Percentiles rank a stretch among this genome's conserved stretches.
Conservation (phyloP, 768 basidiomycete genomes). For the Russula dissimulans region DNA sequence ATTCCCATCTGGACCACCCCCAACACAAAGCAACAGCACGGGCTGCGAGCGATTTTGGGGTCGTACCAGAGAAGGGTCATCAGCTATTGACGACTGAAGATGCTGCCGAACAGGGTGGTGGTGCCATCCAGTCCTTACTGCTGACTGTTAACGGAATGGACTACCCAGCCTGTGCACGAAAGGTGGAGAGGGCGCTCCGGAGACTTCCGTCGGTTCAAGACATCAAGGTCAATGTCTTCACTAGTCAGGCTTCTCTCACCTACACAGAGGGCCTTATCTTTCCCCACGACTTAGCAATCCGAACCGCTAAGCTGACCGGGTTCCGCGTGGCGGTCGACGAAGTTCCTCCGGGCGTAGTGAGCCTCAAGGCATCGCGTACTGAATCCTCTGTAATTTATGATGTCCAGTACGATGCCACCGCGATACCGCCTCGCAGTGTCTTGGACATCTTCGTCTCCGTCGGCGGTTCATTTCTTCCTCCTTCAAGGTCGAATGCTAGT, state of each 20-base stretch:
- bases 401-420: constrained; percentile 22
- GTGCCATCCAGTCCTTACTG: background rate
- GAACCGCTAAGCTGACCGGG: constrained; percentile 10
- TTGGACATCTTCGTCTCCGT: constrained; percentile 22
- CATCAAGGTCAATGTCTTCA: constrained; percentile 13
- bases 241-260: constrained; percentile 10
- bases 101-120: constrained; percentile 1
- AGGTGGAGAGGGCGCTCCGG: constrained; percentile 8
- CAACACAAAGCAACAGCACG: background rate
- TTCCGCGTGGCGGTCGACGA: constrained; percentile 4
- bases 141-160: constrained; percentile 15
- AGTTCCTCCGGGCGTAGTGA: constrained; percentile 2
- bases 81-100: background rate
- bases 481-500: constrained; percentile 20
- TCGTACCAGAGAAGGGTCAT: background rate
- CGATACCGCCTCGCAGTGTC: constrained; percentile 28
- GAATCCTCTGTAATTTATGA: background rate
- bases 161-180: constrained; percentile 11
- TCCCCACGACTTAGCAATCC: constrained; percentile 4
- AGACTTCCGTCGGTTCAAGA: constrained; percentile 13
- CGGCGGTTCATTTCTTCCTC: constrained; percentile 23
- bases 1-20: background rate
- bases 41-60: background rate
- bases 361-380: background rate
- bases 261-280: constrained; percentile 11